phyloP scores from a whole-genome alignment of 1,139 yeast species.

The Hemisphaericaspora subhashii region DNA sequence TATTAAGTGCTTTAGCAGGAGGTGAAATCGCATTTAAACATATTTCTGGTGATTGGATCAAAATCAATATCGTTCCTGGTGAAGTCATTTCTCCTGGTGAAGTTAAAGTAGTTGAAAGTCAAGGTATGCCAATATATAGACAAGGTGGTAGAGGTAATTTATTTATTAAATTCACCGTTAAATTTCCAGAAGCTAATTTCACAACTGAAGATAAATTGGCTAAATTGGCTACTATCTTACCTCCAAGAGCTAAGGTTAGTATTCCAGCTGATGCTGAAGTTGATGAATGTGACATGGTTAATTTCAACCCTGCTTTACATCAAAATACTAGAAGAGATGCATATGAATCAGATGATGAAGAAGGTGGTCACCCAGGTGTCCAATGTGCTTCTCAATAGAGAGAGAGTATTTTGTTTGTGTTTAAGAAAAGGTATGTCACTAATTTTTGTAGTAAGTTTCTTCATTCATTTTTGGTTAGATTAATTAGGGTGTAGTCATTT shows the following conservation, averaged over 20 bases:
- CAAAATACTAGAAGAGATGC: conserved; percentile 51
- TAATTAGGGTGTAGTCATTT: conserved; percentile 1
- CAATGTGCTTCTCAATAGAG: conserved; percentile 82
- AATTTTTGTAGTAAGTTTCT: not conserved
- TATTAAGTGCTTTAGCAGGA: conserved; percentile 94
- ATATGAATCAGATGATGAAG: conserved; percentile 69
- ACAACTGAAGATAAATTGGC: conserved; percentile 67
- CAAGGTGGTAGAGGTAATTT: conserved; percentile 76
- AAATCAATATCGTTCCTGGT: conserved; percentile 83
- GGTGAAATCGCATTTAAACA: conserved; percentile 88
- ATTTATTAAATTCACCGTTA: conserved; percentile 66
- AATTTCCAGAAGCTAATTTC: conserved; percentile 68
- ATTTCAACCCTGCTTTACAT: conserved; percentile 63
- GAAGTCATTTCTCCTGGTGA: conserved; percentile 88
- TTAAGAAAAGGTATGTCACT: not conserved
- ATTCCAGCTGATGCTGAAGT: conserved; percentile 66
- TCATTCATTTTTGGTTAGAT: conserved; percentile 1
- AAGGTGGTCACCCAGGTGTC: conserved; percentile 68
- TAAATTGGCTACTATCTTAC: conserved; percentile 63
- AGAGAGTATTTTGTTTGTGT: not conserved
- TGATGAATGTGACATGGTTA: conserved; percentile 80
- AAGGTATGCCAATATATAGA: conserved; percentile 93
- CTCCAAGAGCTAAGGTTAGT: conserved; percentile 54
- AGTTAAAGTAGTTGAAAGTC: conserved; percentile 79
- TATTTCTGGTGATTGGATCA: conserved; percentile 83